These are phyloP conservation scores for Stagonosporopsis tanaceti DNA, from an alignment of 2,329 filamentous ascomycete genomes.

Conservation along the genomic window DNA sequence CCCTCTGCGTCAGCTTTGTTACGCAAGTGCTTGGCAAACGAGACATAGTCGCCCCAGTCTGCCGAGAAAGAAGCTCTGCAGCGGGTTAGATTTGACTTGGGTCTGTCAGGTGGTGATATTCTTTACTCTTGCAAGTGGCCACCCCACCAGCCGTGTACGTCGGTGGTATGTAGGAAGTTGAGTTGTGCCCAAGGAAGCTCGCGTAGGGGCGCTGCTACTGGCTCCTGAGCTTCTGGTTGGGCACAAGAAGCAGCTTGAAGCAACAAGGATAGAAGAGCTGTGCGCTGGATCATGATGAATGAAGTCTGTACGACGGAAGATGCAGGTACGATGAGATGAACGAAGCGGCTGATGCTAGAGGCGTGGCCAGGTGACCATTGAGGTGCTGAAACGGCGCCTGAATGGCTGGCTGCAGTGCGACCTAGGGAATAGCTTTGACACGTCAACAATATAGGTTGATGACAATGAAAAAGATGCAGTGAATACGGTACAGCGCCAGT, in stretches of 20 bases:
- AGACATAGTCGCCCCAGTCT: conserved; percentile 98
- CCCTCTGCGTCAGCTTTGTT: conserved; percentile 79
- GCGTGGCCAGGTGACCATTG: conserved; percentile 27
- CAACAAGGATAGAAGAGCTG: conserved; percentile 24
- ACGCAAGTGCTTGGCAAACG: conserved; percentile 84
- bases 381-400: conserved; percentile 22
- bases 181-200: conserved; percentile 90
- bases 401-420: background rate
- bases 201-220: conserved; percentile 81
- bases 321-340: conserved; percentile 8
- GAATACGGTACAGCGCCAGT: background rate
- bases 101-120: background rate
- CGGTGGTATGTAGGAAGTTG: conserved; percentile 88
- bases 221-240: conserved; percentile 82
- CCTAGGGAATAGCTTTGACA: background rate
- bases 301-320: conserved; percentile 3
- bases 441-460: background rate
- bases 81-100: conserved; percentile 13
- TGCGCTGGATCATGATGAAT: conserved; percentile 29
- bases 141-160: conserved; percentile 94
- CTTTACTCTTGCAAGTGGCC: conserved; percentile 86
- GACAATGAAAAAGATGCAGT: background rate
- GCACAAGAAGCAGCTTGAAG: conserved; percentile 58
- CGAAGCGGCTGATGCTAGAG: conserved; percentile 11
- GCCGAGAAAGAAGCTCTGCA: conserved; percentile 84